Evolutionary conservation across 78 protist species (phyloP), one percentile per base, ranked within the genome.

Genomic region (Monocercomonoides exilis): DNA sequence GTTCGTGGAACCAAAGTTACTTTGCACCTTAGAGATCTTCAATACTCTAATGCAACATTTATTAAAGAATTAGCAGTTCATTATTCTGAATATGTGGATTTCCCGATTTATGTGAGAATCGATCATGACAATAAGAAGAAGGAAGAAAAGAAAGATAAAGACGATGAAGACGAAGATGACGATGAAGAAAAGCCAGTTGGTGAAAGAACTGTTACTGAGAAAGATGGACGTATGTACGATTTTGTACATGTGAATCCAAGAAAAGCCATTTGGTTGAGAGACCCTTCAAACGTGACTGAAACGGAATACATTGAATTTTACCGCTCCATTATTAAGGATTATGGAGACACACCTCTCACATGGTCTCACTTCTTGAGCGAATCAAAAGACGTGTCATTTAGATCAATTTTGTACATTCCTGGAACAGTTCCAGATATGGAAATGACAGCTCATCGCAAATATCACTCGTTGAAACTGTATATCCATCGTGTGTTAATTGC

Each of bases 401-500:
- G n/a, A 33, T 5, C 35, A 6, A 5, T 80, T 32, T 33, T 80
- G 6, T 80, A 32, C n/a, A 33, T 80, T 29, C 35, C 35, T 32
- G 44, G 41, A 35, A 5, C 6, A 33, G 44, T 29, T 32, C 35
- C 45, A 6, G n/a, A n/a, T n/a, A n/a, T n/a, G n/a, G n/a, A n/a
- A n/a, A n/a, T n/a, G n/a, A n/a, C n/a, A n/a, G 32, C 6, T 44
- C n/a, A 87, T 46, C 2, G 77, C 43, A 2, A 82, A 64, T 33
- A 21, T 29, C 21, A 54, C 70, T 54, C 70, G 11, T 21, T 54
- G 11, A 11, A 21, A 21, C 70, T 54, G 70, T 54, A 54, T 54
- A 98, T 98, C n/a, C 93, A 96, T 85, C 92, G 99, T 1, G 99
- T 98, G 79, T n/a, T 77, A 43, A 86, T 90, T 77, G 89, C 98